Percentiles rank a stretch among this genome's conserved stretches.
Conservation (phyloP, 108 stramenopile genomes). For the Craspedostauros australis region DNA sequence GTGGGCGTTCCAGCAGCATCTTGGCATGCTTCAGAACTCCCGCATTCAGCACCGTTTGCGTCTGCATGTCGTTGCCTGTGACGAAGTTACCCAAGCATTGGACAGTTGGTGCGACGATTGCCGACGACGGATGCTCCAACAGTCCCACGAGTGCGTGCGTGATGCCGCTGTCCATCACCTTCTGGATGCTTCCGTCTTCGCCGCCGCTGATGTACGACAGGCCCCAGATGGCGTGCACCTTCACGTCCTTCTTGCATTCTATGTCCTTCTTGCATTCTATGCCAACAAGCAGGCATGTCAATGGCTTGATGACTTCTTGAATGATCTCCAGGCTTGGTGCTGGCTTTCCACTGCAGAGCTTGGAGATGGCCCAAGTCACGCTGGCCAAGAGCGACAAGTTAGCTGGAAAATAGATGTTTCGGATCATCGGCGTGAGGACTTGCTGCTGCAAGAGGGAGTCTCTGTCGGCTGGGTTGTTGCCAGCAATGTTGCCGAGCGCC, state of each 20-base stretch:
- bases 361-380: constrained; percentile 87
- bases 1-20: constrained; percentile 17
- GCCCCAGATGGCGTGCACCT: constrained; percentile 83
- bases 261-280: no score
- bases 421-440: constrained; percentile 52
- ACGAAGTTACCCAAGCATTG: constrained; percentile 93
- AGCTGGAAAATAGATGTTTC: constrained; percentile 71
- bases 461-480: constrained; percentile 67
- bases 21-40: constrained; percentile 38
- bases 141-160: constrained; percentile 37
- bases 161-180: constrained; percentile 52
- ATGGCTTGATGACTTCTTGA: constrained; percentile 45
- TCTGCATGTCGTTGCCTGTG: constrained; percentile 80
- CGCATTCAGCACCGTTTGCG: constrained; percentile 81
- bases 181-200: constrained; percentile 67
- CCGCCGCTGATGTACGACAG: constrained; percentile 88
- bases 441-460: constrained; percentile 58
- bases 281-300: constrained; percentile 15
- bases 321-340: constrained; percentile 44
- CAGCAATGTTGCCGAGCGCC: constrained; percentile 96
- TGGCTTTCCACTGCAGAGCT: constrained; percentile 93
- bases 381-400: constrained; percentile 65
- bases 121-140: constrained; percentile 23
- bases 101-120: constrained; percentile 81
- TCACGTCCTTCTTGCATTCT: constrained; percentile 37